A percentile compares a stretch with the other conserved stretches of the same genome.
Evolutionary conservation across 371 early-diverging fungal genomes (phyloP).

Genomic region (Apophysomyces sp.): DNA sequence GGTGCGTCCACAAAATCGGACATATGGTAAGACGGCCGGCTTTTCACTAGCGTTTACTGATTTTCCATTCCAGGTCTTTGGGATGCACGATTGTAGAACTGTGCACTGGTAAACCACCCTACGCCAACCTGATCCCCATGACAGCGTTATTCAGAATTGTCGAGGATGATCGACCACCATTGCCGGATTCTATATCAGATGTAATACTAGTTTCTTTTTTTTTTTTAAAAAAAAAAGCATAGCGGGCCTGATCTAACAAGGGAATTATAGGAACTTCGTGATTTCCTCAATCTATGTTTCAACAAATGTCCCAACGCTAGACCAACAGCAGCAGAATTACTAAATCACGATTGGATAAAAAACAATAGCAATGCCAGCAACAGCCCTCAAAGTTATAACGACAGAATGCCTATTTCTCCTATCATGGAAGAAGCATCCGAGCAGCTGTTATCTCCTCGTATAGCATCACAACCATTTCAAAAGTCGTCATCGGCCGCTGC

Average conservation of each 20-base stretch:
- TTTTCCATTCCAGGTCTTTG: slow-evolving; percentile 52
- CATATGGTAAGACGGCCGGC: slow-evolving; percentile 61
- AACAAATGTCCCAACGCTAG: slow-evolving; percentile 64
- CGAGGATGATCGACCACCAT: slow-evolving; percentile 78
- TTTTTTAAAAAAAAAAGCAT: neutral
- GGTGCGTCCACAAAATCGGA: slow-evolving; percentile 81
- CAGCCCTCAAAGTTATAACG: neutral
- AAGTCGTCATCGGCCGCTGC: slow-evolving; percentile 3
- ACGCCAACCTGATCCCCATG: slow-evolving; percentile 73
- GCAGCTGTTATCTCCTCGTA: neutral
- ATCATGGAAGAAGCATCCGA: neutral
- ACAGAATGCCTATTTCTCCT: neutral
- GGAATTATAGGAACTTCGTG: slow-evolving; percentile 48
- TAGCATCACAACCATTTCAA: slow-evolving; percentile 7
- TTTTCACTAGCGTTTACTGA: neutral
- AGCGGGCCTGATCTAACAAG: neutral
- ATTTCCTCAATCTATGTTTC: slow-evolving; percentile 77
- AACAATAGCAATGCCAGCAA: slow-evolving; percentile 21
- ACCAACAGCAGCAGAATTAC: slow-evolving; percentile 64
- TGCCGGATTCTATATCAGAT: slow-evolving; percentile 70
- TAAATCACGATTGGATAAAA: slow-evolving; percentile 75
- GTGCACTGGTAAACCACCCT: slow-evolving; percentile 85
- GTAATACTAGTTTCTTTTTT: no score
- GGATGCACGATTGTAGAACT: slow-evolving; percentile 87
- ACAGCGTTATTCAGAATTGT: slow-evolving; percentile 84